These are phyloP conservation scores for Phytophthora hybrid DNA, from an alignment of 352 stramenopile species.

Conservation along the genomic window DNA sequence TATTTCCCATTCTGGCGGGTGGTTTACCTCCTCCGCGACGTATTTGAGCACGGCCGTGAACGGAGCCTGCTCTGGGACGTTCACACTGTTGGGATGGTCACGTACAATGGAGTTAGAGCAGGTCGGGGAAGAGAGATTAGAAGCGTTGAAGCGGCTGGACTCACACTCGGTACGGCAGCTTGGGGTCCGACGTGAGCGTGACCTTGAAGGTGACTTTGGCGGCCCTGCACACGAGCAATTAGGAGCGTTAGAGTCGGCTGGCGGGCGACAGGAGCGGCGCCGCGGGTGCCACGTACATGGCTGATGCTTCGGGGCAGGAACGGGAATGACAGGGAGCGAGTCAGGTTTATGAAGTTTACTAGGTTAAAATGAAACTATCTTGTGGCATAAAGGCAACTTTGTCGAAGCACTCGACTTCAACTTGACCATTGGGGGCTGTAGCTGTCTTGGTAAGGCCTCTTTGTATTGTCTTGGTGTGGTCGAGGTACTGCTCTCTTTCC, in stretches of 20 bases:
- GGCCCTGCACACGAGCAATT: constrained; percentile 39
- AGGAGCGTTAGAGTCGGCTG: constrained; percentile 5
- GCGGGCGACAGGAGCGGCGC: background rate
- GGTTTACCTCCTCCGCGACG: constrained; percentile 75
- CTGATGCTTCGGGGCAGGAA: constrained; percentile 1
- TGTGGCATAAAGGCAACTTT: constrained; percentile 9
- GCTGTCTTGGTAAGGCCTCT: no score
- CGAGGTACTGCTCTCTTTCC: background rate
- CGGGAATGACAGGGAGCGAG: constrained; percentile 22
- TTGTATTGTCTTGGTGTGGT: no score
- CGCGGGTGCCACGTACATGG: constrained; percentile 22
- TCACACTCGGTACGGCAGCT: constrained; percentile 84
- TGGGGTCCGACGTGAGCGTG: constrained; percentile 88
- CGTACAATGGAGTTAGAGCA: background rate
- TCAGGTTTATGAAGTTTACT: constrained; percentile 3
- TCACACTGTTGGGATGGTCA: constrained; percentile 53
- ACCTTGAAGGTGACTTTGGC: constrained; percentile 90
- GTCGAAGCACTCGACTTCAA: background rate
- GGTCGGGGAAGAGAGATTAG: background rate
- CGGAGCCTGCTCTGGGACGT: constrained; percentile 81
- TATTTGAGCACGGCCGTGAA: constrained; percentile 90
- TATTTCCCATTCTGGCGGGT: background rate
- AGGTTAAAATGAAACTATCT: constrained; percentile 8
- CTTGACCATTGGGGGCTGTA: background rate
- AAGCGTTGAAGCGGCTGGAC: constrained; percentile 24